phyloP scores from a whole-genome alignment of 2,329 filamentous ascomycete genomes.

The Aspergillus sp. region DNA sequence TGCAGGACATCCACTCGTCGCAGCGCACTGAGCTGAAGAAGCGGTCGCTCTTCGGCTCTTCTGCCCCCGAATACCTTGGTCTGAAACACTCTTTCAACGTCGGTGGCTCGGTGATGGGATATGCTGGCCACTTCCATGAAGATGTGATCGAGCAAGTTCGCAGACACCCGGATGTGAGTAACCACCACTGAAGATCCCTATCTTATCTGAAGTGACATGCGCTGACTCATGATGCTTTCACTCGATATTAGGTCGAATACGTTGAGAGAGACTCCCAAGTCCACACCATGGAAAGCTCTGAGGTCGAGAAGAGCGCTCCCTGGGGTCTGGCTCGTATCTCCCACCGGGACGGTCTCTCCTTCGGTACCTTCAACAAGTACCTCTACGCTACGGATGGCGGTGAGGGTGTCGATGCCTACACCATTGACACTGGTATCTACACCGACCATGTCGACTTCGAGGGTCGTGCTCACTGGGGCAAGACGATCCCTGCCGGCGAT shows the following conservation, averaged over 20 bases:
- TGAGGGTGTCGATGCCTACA: constrained; percentile 96
- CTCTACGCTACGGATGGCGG: constrained; percentile 81
- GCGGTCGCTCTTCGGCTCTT: constrained; percentile 65
- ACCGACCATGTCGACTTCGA: constrained; percentile 91
- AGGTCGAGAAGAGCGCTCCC: constrained; percentile 84
- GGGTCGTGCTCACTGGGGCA: constrained; percentile 90
- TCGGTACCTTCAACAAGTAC: constrained; percentile 97
- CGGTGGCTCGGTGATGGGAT: constrained; percentile 72
- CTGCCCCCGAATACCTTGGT: constrained; percentile 63
- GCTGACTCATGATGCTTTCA: neutral
- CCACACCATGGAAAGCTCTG: constrained; percentile 59
- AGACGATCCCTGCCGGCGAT: constrained; percentile 83
- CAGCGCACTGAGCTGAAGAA: constrained; percentile 85
- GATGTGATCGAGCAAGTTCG: constrained; percentile 88
- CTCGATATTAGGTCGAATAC: constrained; percentile 67
- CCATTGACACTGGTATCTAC: constrained; percentile 98
- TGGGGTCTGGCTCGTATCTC: constrained; percentile 99
- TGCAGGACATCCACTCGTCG: constrained; percentile 73
- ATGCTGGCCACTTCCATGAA: constrained; percentile 94
- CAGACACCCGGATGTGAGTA: constrained; percentile 90
- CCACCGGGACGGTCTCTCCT: constrained; percentile 77
- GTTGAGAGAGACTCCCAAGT: constrained; percentile 93
- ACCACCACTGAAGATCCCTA: neutral
- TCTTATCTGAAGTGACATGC: neutral
- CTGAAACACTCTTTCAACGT: constrained; percentile 97